Percentiles rank a stretch among this genome's conserved stretches.
Conservation (phyloP, 768 basidiomycete species). For the Clathrus columnatus region DNA sequence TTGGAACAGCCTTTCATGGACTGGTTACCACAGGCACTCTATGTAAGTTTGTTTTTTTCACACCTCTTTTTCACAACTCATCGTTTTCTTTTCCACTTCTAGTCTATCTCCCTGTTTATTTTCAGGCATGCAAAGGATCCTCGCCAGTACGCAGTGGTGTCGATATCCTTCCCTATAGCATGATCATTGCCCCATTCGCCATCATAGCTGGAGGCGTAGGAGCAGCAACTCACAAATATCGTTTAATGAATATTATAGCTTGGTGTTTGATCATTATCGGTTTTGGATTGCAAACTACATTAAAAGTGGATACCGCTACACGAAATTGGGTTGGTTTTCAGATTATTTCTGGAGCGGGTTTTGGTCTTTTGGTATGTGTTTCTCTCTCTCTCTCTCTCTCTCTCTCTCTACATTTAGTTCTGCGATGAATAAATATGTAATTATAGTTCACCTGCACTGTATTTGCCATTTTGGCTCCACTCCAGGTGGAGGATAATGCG, state of each 20-base stretch:
- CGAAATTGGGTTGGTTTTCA: constrained; percentile 25
- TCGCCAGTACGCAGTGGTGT: constrained; percentile 31
- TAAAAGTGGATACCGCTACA: constrained; percentile 16
- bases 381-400: neutral
- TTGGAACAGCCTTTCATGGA: constrained; percentile 26
- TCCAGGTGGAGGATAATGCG: constrained; percentile 18
- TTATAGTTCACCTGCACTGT: constrained; percentile 18
- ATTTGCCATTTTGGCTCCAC: constrained; percentile 29
- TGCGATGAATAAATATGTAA: no score
- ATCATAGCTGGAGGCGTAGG: constrained; percentile 29
- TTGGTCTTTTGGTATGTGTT: constrained; percentile 9
- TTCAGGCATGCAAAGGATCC: constrained; percentile 34
- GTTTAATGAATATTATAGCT: constrained; percentile 25
- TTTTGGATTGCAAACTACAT: constrained; percentile 24
- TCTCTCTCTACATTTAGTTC: no score
- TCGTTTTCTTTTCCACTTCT: no score
- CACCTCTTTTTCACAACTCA: constrained; percentile 17
- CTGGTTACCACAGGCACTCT: constrained; percentile 5
- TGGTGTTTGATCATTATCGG: constrained; percentile 27
- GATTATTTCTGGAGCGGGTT: constrained; percentile 12
- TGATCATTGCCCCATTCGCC: constrained; percentile 31
- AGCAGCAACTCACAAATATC: constrained; percentile 24
- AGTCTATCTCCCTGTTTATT: constrained; percentile 39
- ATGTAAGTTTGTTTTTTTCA: neutral
- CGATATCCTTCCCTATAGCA: constrained; percentile 25